Base-by-base conservation (phyloP, 2,329 filamentous ascomycete species). In the Xylaria sp. region DNA sequence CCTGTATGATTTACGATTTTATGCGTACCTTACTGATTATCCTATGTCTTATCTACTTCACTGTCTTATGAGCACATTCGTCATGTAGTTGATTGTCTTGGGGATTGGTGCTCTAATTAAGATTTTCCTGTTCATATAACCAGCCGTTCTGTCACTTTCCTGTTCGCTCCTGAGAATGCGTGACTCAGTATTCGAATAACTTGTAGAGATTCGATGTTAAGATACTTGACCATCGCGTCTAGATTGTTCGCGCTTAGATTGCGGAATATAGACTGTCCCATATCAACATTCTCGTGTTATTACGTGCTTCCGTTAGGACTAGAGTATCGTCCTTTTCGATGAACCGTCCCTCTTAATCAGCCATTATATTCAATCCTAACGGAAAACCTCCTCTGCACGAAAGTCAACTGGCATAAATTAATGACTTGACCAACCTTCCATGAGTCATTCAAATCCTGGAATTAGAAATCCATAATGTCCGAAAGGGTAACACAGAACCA, bases 1-100 rank as follows among this genome's bases (percentile, higher is more conserved):
- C 39, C 28, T 64, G 39, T 67, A 64, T 48, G 60, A 36, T 60
- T 68, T 31, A 64, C 20, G 60, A 64, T 25, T 60, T 60, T 39
- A 43, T 33, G 25, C 36, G 33, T 58, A 4, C 5, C 5, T 36
- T 46, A 55, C 41, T 54, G n/a, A 48, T 33, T 28, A 28, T 15
- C 41, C 25, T 23, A 20, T 1, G 46, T 58, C 52, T 18, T 23
- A 31, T 23, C 39, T 46, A 2, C 15, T 8, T 25, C 15, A 13
- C 20, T 28, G 8, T 12, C 39, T n/a, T 13, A 46, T n/a, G 41
- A n/a, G 31, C 23, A 33, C 9, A n/a, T n/a, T n/a, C n/a, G 23
- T 55, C 9, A 12, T 54, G 36, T 20, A 31, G 18, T 36, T 20
- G 36, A 23, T 39, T 2, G 18, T 15, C 15, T 15, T n/a, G 7